Base-by-base conservation (phyloP, 73 alveolate genomes). In the Stentor roeselii region DNA sequence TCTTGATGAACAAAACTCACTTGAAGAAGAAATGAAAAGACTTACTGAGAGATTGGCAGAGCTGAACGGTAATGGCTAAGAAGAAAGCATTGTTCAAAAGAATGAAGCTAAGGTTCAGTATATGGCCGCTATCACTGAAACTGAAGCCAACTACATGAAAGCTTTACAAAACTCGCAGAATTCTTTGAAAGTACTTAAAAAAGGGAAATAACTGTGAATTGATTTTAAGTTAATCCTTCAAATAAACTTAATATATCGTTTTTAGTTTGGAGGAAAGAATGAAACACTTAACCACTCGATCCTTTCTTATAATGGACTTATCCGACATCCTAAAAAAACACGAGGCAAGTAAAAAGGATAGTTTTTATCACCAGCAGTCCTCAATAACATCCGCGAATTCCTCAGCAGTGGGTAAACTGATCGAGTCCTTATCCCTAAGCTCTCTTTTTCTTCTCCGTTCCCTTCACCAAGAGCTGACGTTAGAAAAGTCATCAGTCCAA, bases 351-450 rank as follows among this genome's bases (percentile, higher is more conserved):
- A 50, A 50, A 50, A 50, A 50, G 21, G 67, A 50, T 21, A 50
- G 21, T 50, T 50, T 50, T 50, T 50, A 50, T 21, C 30, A 6
- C 67, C 67, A 6, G 21, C 80, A 67, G 27, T 1, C 37, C 41
- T 67, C 80, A 36, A 15, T 67, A 1, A 21, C 80, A 67, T 21
- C 80, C 21, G 80, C 41, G 14, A 67, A 67, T 32, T 67, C 80
- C 11, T 67, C 80, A 21, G 80, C 80, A 27, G 80, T 67, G 34
- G 80, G 41, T 27, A 67, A 32, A 2, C 41, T 67, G 34, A 0
- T 67, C 0, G 80, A 67, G n/a, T 67, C 80, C 14, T 21, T 67
- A 11, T 67, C 80, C 21, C 11, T 67, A 32, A 67, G 80, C 21
- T 36, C 80, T n/a, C 80, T 67, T 2, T 32, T 67, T 34, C 34